phyloP scores from a whole-genome alignment of 805 yeast species.

The Monosporozyma siamensis region DNA sequence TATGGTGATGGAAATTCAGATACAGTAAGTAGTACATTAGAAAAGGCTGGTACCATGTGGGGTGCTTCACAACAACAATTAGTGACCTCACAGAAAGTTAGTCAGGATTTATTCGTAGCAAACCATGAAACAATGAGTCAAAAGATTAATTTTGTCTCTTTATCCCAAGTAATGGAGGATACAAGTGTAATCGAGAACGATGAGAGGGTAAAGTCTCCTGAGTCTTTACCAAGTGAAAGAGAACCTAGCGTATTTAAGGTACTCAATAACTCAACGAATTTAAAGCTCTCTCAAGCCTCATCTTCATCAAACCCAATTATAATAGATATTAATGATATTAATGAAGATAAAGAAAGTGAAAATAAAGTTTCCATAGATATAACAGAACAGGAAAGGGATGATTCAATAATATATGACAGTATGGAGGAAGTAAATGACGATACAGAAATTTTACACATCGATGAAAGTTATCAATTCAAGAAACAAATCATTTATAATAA shows the following conservation, averaged over 20 bases:
- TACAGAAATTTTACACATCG: not conserved
- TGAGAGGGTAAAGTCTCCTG: no score
- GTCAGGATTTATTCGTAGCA: not conserved
- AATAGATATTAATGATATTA: not conserved
- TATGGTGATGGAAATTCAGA: conserved; percentile 16
- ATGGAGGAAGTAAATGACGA: conserved; percentile 1
- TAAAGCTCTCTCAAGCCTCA: no score
- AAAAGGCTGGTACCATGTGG: conserved; percentile 13
- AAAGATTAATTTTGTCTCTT: conserved; percentile 13
- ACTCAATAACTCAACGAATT: no score
- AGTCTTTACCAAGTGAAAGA: not conserved
- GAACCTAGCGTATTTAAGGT: no score
- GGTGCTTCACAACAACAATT: conserved; percentile 17
- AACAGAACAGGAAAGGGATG: not conserved
- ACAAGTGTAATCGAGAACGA: not conserved
- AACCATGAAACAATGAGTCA: not conserved
- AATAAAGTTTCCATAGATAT: not conserved
- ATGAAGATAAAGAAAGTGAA: not conserved
- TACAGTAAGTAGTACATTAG: not conserved
- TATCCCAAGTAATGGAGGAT: conserved; percentile 26
- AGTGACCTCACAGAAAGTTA: not conserved
- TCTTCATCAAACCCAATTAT: no score
- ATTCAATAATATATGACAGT: conserved; percentile 1
- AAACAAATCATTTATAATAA: not conserved
- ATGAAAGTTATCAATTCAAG: not conserved